Evolutionary conservation across 75 land plant genomes (phyloP).

Genomic region (Selaginella tamariscina): DNA sequence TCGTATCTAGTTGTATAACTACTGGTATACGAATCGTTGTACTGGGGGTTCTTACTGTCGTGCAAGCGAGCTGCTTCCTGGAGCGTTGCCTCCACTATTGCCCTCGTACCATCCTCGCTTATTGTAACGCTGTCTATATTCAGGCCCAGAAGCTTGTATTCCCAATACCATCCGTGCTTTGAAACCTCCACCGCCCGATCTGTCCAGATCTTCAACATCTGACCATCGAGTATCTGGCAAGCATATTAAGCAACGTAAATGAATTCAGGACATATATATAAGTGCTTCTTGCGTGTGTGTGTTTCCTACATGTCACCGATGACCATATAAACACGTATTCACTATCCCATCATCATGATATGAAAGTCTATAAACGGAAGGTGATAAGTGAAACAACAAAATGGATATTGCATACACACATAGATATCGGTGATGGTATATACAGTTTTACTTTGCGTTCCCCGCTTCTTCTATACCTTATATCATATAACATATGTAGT

Average conservation of each 20-base stretch:
- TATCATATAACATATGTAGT: no score
- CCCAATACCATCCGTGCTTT: conserved; percentile 80
- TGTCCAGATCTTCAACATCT: conserved; percentile 79
- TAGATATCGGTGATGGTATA: no score
- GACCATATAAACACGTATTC: no score
- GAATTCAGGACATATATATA: no score
- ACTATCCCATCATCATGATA: no score
- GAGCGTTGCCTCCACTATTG: conserved; percentile 80
- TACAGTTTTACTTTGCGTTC: no score
- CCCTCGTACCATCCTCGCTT: conserved; percentile 60
- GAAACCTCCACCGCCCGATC: conserved; percentile 62
- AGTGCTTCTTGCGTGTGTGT: no score
- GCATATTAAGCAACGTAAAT: background rate
- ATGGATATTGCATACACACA: no score
- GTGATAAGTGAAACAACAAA: no score
- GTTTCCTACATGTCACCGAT: no score
- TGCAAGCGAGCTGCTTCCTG: conserved; percentile 59
- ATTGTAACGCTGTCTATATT: conserved; percentile 79
- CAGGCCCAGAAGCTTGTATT: conserved; percentile 50
- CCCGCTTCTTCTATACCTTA: no score
- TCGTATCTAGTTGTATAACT: conserved; percentile 84
- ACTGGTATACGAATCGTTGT: conserved; percentile 50
- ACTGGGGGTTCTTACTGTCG: conserved; percentile 43
- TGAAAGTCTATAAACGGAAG: no score
- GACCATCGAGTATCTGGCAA: conserved; percentile 62